phyloP scores from a whole-genome alignment of 495 filamentous ascomycete genomes.

The Astrocystis sublimbata region DNA sequence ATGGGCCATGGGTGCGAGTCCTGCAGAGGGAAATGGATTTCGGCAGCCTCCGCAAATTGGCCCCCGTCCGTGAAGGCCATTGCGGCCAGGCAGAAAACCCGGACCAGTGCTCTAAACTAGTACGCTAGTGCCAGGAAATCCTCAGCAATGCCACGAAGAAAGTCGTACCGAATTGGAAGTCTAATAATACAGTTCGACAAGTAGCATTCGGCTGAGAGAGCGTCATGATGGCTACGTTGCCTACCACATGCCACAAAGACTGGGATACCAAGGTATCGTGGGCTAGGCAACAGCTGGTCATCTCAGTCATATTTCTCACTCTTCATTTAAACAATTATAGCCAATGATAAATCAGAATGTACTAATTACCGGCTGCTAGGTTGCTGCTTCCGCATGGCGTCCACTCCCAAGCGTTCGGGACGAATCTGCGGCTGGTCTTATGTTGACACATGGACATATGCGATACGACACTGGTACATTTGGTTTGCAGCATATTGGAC shows the following conservation, averaged over 20 bases:
- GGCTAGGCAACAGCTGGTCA: constrained; percentile 9
- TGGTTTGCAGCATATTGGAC: background rate
- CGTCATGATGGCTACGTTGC: background rate
- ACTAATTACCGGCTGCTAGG: background rate
- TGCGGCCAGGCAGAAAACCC: background rate
- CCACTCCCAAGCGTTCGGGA: background rate
- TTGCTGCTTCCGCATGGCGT: background rate
- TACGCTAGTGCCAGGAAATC: background rate
- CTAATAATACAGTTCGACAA: background rate
- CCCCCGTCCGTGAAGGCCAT: constrained; percentile 1
- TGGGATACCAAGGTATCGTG: background rate
- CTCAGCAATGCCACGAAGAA: background rate
- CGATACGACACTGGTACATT: background rate
- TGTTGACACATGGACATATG: background rate
- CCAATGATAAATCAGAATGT: background rate
- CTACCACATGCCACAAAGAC: background rate
- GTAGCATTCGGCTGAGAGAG: background rate
- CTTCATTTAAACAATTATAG: background rate
- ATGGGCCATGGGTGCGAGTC: background rate
- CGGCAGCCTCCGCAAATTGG: background rate
- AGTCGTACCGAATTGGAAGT: background rate
- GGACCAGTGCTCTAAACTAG: background rate
- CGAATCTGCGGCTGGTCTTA: background rate
- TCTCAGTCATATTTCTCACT: background rate
- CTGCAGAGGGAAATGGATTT: background rate